phyloP scores from a whole-genome alignment of 2,329 filamentous ascomycete species.

The Parascedosporium putredinis region DNA sequence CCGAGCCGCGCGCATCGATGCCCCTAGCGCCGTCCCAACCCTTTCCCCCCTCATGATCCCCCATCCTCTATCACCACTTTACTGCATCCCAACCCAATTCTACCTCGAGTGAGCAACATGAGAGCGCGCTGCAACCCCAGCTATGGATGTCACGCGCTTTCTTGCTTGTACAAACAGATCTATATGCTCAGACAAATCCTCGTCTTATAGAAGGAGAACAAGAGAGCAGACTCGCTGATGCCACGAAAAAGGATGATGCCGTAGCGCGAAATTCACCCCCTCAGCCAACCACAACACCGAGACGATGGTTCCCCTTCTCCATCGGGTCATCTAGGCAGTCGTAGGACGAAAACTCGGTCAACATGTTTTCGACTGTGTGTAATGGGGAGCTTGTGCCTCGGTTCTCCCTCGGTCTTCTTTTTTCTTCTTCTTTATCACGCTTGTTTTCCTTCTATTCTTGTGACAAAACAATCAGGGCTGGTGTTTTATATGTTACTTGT shows the following conservation, averaged over 20 bases:
- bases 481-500: not conserved
- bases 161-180: not conserved
- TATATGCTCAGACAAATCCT: not conserved
- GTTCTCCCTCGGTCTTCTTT: not conserved
- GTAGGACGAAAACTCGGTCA: not conserved
- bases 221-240: conserved; percentile 5
- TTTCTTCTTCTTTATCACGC: not conserved
- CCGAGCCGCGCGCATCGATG: no score
- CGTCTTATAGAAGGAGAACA: not conserved
- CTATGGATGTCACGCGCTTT: not conserved
- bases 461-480: not conserved
- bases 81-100: no score
- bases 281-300: not conserved
- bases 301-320: conserved; percentile 1
- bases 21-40: no score
- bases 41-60: no score
- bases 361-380: not conserved
- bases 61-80: no score
- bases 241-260: conserved; percentile 5
- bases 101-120: no score
- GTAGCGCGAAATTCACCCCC: no score
- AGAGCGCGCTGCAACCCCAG: no score
- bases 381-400: no score
- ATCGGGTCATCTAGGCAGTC: not conserved
- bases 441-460: not conserved